Base-by-base conservation (phyloP, 2,329 filamentous ascomycete genomes). In the Sarocladium strictum region DNA sequence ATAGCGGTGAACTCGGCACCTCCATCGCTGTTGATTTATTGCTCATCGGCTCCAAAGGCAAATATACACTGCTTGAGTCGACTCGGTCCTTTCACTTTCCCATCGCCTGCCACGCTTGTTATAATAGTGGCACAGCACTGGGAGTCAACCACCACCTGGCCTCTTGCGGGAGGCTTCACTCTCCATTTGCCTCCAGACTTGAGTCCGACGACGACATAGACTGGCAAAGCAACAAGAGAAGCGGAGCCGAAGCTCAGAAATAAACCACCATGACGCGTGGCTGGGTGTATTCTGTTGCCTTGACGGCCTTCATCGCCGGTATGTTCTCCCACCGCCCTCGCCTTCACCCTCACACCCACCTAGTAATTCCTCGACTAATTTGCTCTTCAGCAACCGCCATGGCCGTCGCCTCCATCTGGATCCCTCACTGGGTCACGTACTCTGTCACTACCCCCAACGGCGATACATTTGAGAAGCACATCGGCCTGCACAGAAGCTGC, bases 401-500 rank as follows among this genome's bases (percentile, higher is more conserved):
- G 78, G 89, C 87, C 23, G 75, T 92, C 53, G 76, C 81, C 38
- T 81, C 87, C 54, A 87, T 90, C 61, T 72, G 82, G 57, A 76
- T 86, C 47, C 86, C 89, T 15, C 75, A 82, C 69, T 94, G 89
- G 89, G 74, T 91, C 52, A 77, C 78, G 54, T 90, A 82, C 67
- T 72, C 78, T 41, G 79, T 83, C 40, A 75, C 74, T 7, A 74
- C 75, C 17, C 69, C 75, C 52, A 64, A 70, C 33, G 75, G 76
- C 64, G 70, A 72, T 56, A 73, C 67, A 33, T 74, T 78, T 59
- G 73, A 74, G 59, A 80, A 84, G 61, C 81, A 79, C 58, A 83
- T 91, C 66, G 93, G 93, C 56, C 82, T 99, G 45, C 89, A 96
- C 71, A 81, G 80, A 62, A 85, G 84, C 67, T 99, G 93, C 72